Evolutionary conservation across 257 asterid genomes (phyloP).

Genomic region (Fraxinus quadrangulata): DNA sequence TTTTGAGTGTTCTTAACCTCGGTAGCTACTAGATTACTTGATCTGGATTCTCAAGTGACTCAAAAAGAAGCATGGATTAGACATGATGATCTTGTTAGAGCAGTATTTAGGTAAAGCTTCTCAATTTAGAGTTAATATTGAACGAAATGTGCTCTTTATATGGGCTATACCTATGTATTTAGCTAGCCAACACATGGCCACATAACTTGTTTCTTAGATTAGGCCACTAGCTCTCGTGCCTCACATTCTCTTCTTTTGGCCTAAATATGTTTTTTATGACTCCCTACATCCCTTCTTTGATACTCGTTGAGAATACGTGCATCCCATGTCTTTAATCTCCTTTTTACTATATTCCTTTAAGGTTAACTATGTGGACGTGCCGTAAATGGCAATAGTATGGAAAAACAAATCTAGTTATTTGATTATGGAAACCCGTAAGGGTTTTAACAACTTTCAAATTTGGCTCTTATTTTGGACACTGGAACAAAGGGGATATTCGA

Average conservation of each 20-base stretch:
- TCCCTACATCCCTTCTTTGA: background rate
- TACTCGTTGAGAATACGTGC: background rate
- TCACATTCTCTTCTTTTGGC: background rate
- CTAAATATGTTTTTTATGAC: background rate
- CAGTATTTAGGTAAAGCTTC: too few species aligned
- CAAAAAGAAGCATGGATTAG: too few species aligned
- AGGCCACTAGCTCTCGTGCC: background rate
- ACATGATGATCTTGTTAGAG: background rate
- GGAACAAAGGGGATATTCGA: background rate
- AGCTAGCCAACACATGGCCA: background rate
- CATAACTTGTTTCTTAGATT: background rate
- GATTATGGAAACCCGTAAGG: background rate
- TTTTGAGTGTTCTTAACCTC: background rate
- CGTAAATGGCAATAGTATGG: too few species aligned
- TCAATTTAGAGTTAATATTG: background rate
- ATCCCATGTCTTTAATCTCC: background rate
- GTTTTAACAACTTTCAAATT: background rate
- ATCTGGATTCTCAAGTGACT: too few species aligned
- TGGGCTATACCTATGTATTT: background rate
- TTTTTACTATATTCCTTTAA: background rate
- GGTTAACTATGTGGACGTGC: background rate
- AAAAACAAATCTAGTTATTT: too few species aligned
- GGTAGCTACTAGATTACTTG: too few species aligned
- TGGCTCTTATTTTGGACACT: background rate
- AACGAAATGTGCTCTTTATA: background rate